These are phyloP conservation scores for Apodospora peruviana DNA, from an alignment of 495 filamentous ascomycete species.

Conservation along the genomic window DNA sequence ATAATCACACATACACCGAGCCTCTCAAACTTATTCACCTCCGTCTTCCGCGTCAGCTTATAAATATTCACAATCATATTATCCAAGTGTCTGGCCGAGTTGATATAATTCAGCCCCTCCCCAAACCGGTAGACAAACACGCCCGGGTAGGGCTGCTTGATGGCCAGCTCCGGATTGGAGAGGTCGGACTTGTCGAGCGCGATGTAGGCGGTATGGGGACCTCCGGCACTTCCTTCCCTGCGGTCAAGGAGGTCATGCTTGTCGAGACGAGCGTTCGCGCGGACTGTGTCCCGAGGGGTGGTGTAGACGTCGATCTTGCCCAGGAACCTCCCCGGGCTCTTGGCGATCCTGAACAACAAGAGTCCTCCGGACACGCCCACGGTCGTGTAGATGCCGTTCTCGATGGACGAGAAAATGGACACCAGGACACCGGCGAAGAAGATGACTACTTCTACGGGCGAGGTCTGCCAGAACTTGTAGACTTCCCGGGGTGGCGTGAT, in stretches of 20 bases:
- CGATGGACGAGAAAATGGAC: constrained; percentile 45
- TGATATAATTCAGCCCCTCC: constrained; percentile 50
- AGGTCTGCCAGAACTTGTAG: constrained; percentile 47
- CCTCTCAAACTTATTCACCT: constrained; percentile 29
- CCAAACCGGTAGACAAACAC: constrained; percentile 49
- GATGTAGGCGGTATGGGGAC: constrained; percentile 33
- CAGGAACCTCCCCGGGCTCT: constrained; percentile 38
- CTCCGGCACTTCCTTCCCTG: no score
- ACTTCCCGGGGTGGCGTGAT: constrained; percentile 43
- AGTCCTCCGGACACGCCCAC: constrained; percentile 36
- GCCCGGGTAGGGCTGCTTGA: constrained; percentile 39
- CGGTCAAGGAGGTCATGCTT: not conserved
- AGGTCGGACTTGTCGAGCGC: constrained; percentile 35
- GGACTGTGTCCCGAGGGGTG: constrained; percentile 6
- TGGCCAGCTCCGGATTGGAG: constrained; percentile 35
- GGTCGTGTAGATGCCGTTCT: constrained; percentile 49
- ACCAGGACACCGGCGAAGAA: constrained; percentile 49
- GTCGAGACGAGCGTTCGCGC: constrained; percentile 4
- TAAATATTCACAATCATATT: constrained; percentile 37
- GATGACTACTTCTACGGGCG: constrained; percentile 45
- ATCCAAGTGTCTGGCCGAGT: constrained; percentile 44
- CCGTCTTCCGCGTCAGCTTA: constrained; percentile 35
- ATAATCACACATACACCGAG: constrained; percentile 30
- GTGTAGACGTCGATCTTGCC: constrained; percentile 23
- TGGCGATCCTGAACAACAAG: constrained; percentile 42